Percentiles rank a stretch among this genome's conserved stretches.
These are phyloP conservation scores for Leucocoprinus leucothites DNA, from an alignment of 768 basidiomycete species.

Conservation along the genomic window DNA sequence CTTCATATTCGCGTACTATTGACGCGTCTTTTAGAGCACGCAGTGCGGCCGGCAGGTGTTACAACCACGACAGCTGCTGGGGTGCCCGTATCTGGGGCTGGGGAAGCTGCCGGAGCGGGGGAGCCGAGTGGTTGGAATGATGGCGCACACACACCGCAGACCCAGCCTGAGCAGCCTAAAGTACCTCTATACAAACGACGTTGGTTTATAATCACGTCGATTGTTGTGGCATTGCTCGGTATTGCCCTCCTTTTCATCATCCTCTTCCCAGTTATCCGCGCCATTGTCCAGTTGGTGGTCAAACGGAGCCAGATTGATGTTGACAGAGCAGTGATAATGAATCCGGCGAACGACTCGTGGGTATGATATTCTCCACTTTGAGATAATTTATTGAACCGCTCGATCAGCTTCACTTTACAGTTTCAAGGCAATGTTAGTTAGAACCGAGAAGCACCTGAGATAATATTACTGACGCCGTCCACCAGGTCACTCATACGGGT, in stretches of 20 bases:
- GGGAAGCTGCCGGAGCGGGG: constrained; percentile 7
- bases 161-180: constrained; percentile 17
- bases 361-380: constrained; percentile 18
- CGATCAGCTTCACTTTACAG: constrained; percentile 45
- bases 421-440: constrained; percentile 51
- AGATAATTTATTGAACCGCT: not conserved
- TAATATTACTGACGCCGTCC: not conserved
- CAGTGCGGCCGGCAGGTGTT: constrained; percentile 27
- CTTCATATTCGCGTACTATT: not conserved
- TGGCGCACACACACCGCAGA: constrained; percentile 13
- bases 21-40: constrained; percentile 26
- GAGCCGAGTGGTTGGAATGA: not conserved
- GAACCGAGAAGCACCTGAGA: not conserved
- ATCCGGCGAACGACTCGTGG: constrained; percentile 56
- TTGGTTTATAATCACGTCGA: constrained; percentile 59
- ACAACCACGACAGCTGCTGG: constrained; percentile 23
- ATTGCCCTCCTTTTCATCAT: constrained; percentile 67
- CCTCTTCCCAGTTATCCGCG: constrained; percentile 64
- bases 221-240: constrained; percentile 47
- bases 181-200: constrained; percentile 58
- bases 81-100: constrained; percentile 16
- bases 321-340: constrained; percentile 45
- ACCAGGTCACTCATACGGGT: constrained; percentile 63
- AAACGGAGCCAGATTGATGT: constrained; percentile 54
- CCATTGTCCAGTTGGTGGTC: constrained; percentile 64